Percentiles rank a stretch among this genome's conserved stretches.
These are phyloP conservation scores for Chlorella ohadii DNA, from an alignment of 139 green algal genomes.

Conservation along the genomic window DNA sequence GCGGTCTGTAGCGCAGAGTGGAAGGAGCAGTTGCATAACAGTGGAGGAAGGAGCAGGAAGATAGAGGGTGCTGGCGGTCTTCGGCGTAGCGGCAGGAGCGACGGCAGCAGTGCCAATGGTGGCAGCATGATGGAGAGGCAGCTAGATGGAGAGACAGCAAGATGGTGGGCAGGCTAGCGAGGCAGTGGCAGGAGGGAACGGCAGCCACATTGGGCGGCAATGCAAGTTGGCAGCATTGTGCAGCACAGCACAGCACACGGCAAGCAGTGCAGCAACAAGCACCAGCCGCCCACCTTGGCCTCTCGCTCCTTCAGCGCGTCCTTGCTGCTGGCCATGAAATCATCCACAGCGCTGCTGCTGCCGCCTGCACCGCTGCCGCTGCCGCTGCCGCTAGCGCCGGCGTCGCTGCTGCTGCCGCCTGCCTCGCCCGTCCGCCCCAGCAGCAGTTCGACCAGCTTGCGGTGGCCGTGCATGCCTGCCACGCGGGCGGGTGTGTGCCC, in stretches of 20 bases:
- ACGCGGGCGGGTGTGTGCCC: conserved; percentile 35
- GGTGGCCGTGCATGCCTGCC: conserved; percentile 13
- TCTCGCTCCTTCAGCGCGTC: not conserved
- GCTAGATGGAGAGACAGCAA: no score
- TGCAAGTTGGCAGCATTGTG: not conserved
- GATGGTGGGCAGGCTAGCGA: no score
- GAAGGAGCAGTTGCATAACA: no score
- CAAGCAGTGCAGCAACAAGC: no score
- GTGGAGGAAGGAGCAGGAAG: no score
- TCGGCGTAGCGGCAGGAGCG: no score
- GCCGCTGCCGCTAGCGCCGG: not conserved
- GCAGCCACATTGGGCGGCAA: no score
- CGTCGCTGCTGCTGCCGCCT: not conserved
- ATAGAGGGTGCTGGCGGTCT: no score
- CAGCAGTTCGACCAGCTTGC: conserved; percentile 43
- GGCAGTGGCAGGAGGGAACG: no score
- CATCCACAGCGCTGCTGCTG: conserved; percentile 20
- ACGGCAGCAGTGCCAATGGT: no score
- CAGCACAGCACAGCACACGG: no score
- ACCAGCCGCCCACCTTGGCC: not conserved
- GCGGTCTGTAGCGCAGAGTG: not conserved
- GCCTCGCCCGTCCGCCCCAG: conserved; percentile 3
- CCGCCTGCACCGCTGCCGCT: not conserved
- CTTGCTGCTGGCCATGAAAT: conserved; percentile 5
- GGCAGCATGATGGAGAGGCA: no score